Evolutionary conservation across 2,329 filamentous ascomycete species (phyloP).

Genomic region (Fusarium sp.): DNA sequence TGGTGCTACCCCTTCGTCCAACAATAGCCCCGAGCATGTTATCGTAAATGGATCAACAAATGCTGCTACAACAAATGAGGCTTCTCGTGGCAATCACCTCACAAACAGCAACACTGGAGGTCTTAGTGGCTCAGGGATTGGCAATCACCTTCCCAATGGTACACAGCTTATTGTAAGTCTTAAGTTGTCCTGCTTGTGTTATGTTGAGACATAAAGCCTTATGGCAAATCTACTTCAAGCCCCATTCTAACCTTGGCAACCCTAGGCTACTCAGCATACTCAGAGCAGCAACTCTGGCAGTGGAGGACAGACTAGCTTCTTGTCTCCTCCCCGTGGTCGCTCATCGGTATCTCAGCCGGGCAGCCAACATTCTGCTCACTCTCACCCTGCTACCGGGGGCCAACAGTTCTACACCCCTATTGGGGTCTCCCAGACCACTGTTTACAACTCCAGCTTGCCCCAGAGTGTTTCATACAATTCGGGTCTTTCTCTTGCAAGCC

Average conservation of each 20-base stretch:
- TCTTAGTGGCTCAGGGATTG: slow-evolving; percentile 3
- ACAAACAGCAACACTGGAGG: neutral
- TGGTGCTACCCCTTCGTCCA: neutral
- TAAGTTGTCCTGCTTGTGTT: neutral
- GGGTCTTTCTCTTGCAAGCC: slow-evolving; percentile 28
- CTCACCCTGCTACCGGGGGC: neutral
- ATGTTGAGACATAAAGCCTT: neutral
- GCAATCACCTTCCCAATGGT: slow-evolving; percentile 9
- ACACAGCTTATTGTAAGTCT: slow-evolving; percentile 23
- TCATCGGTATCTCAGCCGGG: neutral
- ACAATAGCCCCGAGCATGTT: neutral
- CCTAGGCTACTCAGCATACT: neutral
- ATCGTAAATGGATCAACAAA: neutral
- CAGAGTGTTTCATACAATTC: slow-evolving; percentile 30
- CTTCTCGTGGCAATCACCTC: neutral
- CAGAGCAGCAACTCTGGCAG: neutral
- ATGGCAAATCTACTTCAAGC: neutral
- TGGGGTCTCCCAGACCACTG: slow-evolving; percentile 10
- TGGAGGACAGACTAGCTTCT: neutral
- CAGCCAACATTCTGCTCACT: neutral
- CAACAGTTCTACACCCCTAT: slow-evolving; percentile 23
- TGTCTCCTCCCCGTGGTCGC: slow-evolving; percentile 14
- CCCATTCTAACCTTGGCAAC: slow-evolving; percentile 2
- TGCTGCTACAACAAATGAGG: neutral
- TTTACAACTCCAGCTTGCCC: slow-evolving; percentile 9